These are phyloP conservation scores for Colletotrichum australisinense DNA, from an alignment of 2,329 filamentous ascomycete species.

Conservation along the genomic window DNA sequence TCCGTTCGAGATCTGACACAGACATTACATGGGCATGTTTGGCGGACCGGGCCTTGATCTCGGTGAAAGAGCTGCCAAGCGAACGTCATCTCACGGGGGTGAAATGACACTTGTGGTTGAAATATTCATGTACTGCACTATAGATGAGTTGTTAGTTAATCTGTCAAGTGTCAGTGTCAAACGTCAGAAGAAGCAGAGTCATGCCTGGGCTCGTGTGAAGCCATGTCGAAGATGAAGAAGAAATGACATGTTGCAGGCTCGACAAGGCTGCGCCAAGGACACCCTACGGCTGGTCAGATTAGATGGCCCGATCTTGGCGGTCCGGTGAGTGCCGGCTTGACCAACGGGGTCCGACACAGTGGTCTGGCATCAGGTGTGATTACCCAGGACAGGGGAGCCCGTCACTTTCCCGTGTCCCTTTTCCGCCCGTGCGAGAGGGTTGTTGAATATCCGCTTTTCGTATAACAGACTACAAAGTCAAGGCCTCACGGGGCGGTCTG, in stretches of 20 bases:
- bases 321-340: constrained; percentile 29
- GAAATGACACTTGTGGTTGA: neutral
- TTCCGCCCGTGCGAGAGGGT: constrained; percentile 1
- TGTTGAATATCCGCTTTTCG: constrained; percentile 18
- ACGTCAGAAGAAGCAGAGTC: constrained; percentile 14
- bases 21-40: constrained; percentile 12
- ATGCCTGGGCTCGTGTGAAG: constrained; percentile 10
- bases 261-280: constrained; percentile 22
- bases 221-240: constrained; percentile 10
- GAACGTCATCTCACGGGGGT: neutral
- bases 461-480: neutral
- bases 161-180: constrained; percentile 24
- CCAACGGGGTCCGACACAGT: constrained; percentile 27
- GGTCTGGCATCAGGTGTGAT: constrained; percentile 23
- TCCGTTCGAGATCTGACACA: constrained; percentile 18
- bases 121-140: neutral
- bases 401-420: constrained; percentile 18
- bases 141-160: neutral
- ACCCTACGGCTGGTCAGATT: constrained; percentile 25
- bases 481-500: constrained; percentile 4
- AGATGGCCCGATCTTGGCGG: constrained; percentile 29
- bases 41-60: constrained; percentile 22
- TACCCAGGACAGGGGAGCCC: neutral
- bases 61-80: neutral
- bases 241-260: constrained; percentile 17